Evolutionary conservation across 2,329 filamentous ascomycete genomes (phyloP), one percentile per base, ranked within the genome.

Genomic region (Claviceps sp.): DNA sequence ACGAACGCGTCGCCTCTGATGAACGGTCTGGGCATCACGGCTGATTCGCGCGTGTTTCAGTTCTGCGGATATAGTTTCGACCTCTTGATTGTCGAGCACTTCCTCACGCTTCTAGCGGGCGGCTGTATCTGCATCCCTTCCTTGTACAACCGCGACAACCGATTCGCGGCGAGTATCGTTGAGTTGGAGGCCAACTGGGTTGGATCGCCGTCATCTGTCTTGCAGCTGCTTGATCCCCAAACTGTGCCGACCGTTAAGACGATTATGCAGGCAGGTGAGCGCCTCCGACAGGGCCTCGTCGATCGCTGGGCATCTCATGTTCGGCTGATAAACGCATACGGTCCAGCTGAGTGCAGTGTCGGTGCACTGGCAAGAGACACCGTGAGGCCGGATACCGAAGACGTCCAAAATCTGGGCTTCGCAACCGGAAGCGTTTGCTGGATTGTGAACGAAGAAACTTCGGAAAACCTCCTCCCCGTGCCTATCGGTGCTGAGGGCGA

Each of bases 401-500:
- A 69, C 68, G 53, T 62, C 59, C 47, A 63, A 64, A 34, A 50
- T 2, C 51, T 60, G 26, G 56, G 58, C 2, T 41, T 47, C 8
- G 50, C 45, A 6, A 45, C 47, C 1, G 56, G 57, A 5, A 55
- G 54, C 16, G 50, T 53, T 19, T 51, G 55, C 45, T 65, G 61
- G 60, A 49, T 66, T 43, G 56, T 59, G 5, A 55, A 62, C 22
- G 43, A 58, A 4, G 52, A 52, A 4, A 50, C 61, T 44, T 39
- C 47, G 34, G 26, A 59, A n/a, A 49, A 47, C 8, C 30, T 11
- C 8, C 58, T 64, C 11, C 46, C 5, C 5, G 51, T 55, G 0
- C 62, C 64, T 1, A 45, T 64, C 2, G 63, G 64, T 0, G 54
- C 50, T 5, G 38, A 59, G 7, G 65, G 64, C 4, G 67, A 70